Evolutionary conservation across 192 early-diverging fungal genomes (phyloP).

Genomic region (Umbelopsis sp.): DNA sequence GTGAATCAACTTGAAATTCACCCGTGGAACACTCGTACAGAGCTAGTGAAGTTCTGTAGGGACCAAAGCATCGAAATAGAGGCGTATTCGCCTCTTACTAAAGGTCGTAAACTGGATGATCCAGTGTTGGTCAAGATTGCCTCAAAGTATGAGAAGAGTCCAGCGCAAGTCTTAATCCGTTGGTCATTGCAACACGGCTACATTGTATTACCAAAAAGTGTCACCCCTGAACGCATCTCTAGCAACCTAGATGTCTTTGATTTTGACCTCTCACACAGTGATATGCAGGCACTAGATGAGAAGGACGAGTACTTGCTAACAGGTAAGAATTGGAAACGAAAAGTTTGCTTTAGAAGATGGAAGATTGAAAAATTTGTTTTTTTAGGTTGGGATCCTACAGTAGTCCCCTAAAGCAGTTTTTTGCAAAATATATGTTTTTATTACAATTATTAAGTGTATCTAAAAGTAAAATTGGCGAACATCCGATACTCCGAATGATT

Average conservation of each 20-base stretch:
- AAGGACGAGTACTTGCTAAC: slow-evolving; percentile 12
- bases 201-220: slow-evolving; percentile 73
- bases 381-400: slow-evolving; percentile 15
- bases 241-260: slow-evolving; percentile 50
- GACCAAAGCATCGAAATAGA: slow-evolving; percentile 53
- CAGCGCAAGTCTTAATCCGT: slow-evolving; percentile 60
- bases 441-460: slow-evolving; percentile 16
- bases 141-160: slow-evolving; percentile 51
- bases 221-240: slow-evolving; percentile 43
- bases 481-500: slow-evolving; percentile 83
- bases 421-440: background rate
- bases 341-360: background rate
- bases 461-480: slow-evolving; percentile 82
- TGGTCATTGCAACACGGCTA: slow-evolving; percentile 69
- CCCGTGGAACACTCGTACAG: slow-evolving; percentile 50
- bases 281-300: background rate
- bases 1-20: slow-evolving; percentile 64
- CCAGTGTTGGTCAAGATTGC: slow-evolving; percentile 50
- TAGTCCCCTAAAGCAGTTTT: background rate
- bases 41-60: slow-evolving; percentile 50
- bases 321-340: background rate
- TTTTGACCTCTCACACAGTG: slow-evolving; percentile 43
- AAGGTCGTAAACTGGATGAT: slow-evolving; percentile 54
- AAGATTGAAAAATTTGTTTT: background rate
- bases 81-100: slow-evolving; percentile 59